A percentile compares a stretch with the other conserved stretches of the same genome.
Conservation (phyloP, 805 yeast species). For the Cyberlindnera mycetangii region DNA sequence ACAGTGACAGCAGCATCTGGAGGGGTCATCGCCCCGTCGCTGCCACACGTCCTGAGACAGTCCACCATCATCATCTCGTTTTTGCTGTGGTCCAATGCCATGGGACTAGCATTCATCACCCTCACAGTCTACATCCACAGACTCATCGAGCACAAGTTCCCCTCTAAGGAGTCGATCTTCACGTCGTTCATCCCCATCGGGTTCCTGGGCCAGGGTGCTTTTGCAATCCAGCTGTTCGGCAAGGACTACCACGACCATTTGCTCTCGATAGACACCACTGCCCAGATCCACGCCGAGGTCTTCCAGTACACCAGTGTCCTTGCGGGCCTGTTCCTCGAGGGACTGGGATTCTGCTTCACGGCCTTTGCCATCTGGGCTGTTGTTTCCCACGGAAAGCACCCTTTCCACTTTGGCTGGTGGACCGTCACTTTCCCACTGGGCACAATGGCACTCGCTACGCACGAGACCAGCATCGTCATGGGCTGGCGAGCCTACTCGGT, state of each 20-base stretch:
- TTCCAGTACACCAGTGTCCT: slow-evolving; percentile 36
- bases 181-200: slow-evolving; percentile 81
- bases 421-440: slow-evolving; percentile 90
- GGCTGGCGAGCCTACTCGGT: slow-evolving; percentile 58
- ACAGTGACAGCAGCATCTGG: slow-evolving; percentile 79
- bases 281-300: slow-evolving; percentile 28
- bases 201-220: slow-evolving; percentile 82
- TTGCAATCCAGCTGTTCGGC: slow-evolving; percentile 58
- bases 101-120: slow-evolving; percentile 54
- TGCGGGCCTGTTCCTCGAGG: slow-evolving; percentile 42
- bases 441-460: slow-evolving; percentile 64
- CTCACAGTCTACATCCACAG: slow-evolving; percentile 59
- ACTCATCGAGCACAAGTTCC: slow-evolving; percentile 54
- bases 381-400: slow-evolving; percentile 31
- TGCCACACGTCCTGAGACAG: slow-evolving; percentile 45
- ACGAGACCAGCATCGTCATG: slow-evolving; percentile 46
- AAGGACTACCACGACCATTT: slow-evolving; percentile 33
- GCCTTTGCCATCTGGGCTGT: slow-evolving; percentile 38
- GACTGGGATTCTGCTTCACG: slow-evolving; percentile 60
- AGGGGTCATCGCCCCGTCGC: slow-evolving; percentile 43
- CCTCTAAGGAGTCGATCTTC: slow-evolving; percentile 52
- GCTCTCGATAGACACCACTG: slow-evolving; percentile 9
- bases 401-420: slow-evolving; percentile 65
- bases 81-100: slow-evolving; percentile 68
- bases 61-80: slow-evolving; percentile 53